Evolutionary conservation across 257 asterid genomes (phyloP).

Genomic region (Solanum tarijense): DNA sequence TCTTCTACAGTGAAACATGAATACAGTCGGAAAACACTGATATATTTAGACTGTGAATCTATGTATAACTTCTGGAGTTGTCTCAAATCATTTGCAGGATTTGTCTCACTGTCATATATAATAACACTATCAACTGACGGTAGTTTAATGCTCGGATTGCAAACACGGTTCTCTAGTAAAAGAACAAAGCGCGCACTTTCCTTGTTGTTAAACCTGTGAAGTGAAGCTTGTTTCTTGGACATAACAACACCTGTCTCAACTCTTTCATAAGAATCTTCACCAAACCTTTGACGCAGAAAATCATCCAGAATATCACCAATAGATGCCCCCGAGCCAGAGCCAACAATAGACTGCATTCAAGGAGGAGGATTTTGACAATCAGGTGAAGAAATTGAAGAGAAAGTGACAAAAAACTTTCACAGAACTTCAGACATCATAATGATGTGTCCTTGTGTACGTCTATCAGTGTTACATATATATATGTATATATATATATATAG

Average conservation of each 20-base stretch:
- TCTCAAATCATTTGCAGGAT: slow-evolving; percentile 66
- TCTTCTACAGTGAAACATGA: slow-evolving; percentile 74
- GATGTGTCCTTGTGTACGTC: background rate
- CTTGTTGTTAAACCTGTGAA: slow-evolving; percentile 55
- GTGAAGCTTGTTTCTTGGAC: slow-evolving; percentile 61
- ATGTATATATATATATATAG: too few species aligned
- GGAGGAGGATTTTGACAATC: background rate
- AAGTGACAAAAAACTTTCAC: background rate
- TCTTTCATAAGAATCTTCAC: slow-evolving; percentile 53
- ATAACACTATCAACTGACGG: slow-evolving; percentile 49
- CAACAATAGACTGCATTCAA: slow-evolving; percentile 35
- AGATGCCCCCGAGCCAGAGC: slow-evolving; percentile 28
- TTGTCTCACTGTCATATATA: slow-evolving; percentile 66
- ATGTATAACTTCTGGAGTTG: slow-evolving; percentile 53
- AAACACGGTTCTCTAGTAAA: slow-evolving; percentile 79
- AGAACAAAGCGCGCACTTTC: slow-evolving; percentile 59
- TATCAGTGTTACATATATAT: background rate
- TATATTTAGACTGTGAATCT: slow-evolving; percentile 40
- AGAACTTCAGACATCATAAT: background rate
- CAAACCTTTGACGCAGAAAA: slow-evolving; percentile 54
- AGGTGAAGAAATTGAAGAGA: background rate
- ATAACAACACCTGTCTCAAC: slow-evolving; percentile 31
- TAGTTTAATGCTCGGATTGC: slow-evolving; percentile 47
- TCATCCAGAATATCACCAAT: slow-evolving; percentile 67
- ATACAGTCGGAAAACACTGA: slow-evolving; percentile 75